Evolutionary conservation across 2,329 filamentous ascomycete species (phyloP).

Genomic region (Aspergillus glaucus): DNA sequence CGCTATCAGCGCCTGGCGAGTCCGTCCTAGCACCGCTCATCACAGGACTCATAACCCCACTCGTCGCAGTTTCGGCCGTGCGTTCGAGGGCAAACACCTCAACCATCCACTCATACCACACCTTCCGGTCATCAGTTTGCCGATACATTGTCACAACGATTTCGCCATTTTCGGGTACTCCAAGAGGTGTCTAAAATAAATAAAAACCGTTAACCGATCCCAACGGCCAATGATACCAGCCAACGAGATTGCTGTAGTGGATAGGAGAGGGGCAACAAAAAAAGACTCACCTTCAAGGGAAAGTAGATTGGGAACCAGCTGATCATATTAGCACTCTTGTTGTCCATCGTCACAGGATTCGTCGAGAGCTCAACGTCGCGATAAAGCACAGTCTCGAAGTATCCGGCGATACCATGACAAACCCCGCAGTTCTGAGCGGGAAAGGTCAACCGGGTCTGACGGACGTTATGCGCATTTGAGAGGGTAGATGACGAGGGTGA

Average conservation of each 20-base stretch:
- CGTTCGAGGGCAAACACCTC: conserved; percentile 61
- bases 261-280: conserved; percentile 5
- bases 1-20: conserved; percentile 19
- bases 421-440: conserved; percentile 71
- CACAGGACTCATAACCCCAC: conserved; percentile 16
- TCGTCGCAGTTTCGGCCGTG: conserved; percentile 8
- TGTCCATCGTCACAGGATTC: conserved; percentile 83
- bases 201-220: background rate
- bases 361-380: conserved; percentile 80
- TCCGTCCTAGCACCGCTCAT: conserved; percentile 25
- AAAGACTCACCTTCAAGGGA: conserved; percentile 68
- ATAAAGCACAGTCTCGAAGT: conserved; percentile 96
- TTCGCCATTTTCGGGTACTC: conserved; percentile 76
- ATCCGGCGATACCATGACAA: conserved; percentile 85
- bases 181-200: conserved; percentile 63
- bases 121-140: conserved; percentile 87
- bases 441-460: conserved; percentile 74
- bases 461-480: conserved; percentile 83
- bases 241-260: too few species aligned
- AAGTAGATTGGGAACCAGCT: conserved; percentile 99
- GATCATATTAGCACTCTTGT: conserved; percentile 95
- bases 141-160: conserved; percentile 92
- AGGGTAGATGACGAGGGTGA: conserved; percentile 42
- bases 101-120: conserved; percentile 98
- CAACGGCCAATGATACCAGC: background rate